These are phyloP conservation scores for Exophiala calicioides DNA, from an alignment of 2,329 filamentous ascomycete genomes.

Conservation along the genomic window DNA sequence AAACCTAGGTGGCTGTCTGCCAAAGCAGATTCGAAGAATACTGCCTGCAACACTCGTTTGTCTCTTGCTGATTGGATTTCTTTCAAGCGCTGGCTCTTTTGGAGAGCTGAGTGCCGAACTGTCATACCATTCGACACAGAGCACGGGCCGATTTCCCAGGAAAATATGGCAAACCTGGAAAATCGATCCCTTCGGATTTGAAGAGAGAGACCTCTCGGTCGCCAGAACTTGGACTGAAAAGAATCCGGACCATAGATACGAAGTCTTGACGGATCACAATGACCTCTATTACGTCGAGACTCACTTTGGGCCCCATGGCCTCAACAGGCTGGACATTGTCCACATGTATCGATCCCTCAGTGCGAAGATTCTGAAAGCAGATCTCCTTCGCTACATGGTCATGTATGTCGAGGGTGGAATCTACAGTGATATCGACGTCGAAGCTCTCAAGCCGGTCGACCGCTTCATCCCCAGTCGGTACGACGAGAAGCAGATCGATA, in stretches of 20 bases:
- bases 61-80: conserved; percentile 48
- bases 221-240: conserved; percentile 67
- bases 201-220: conserved; percentile 60
- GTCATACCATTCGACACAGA: conserved; percentile 15
- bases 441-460: conserved; percentile 55
- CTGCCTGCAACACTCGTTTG: conserved; percentile 51
- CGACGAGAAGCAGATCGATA: conserved; percentile 64
- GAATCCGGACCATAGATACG: conserved; percentile 67
- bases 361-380: conserved; percentile 67
- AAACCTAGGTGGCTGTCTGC: conserved; percentile 34
- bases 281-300: conserved; percentile 67
- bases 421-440: conserved; percentile 63
- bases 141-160: conserved; percentile 53
- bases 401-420: conserved; percentile 67
- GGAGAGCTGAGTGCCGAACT: conserved; percentile 31
- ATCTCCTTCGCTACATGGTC: conserved; percentile 65
- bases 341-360: conserved; percentile 61
- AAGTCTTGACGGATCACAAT: conserved; percentile 69
- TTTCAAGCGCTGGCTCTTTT: conserved; percentile 48
- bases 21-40: conserved; percentile 52
- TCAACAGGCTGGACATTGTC: conserved; percentile 68
- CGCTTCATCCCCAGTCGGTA: conserved; percentile 66
- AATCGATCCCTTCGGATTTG: conserved; percentile 66
- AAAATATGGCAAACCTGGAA: conserved; percentile 83
- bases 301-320: conserved; percentile 64